Base-by-base conservation (phyloP, 163 green algal species). In the Scenedesmus sp. region DNA sequence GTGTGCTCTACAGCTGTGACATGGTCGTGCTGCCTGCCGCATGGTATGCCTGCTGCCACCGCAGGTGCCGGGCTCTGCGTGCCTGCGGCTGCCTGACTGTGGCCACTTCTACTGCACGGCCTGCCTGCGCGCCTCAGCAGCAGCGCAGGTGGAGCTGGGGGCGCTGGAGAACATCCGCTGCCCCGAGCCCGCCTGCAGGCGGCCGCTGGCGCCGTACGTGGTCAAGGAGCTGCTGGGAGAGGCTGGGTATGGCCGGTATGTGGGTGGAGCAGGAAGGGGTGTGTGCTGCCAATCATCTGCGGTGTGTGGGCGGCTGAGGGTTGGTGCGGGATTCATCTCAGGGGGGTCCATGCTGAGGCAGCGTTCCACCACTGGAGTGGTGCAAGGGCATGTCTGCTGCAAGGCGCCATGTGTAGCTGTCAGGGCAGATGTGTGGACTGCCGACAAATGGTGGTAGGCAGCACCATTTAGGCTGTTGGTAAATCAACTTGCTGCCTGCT, bases 111-210 rank as follows among this genome's bases (percentile, higher is more conserved):
- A 94, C 92, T 98, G 96, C 91, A 20, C 6, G 1, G 80, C 49
- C 81, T 98, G 96, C 92, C 65, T 97, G 18, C 42, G 33, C 26
- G 51, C 88, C 15, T 90, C 94, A 80, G 90, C 86, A 44, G 42
- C 46, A 44, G 85, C 91, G 33, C 92, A 95, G 59, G 90, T 97
- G 81, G 78, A 59, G 0, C 83, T 93, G 13, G 95, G 95, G 30
- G 68, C 82, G 12, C 83, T 97, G n/a, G 95, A 95, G n/a, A 70
- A 79, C 51, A 89, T 97, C 51, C 81, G 87, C n/a, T 97, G 95
- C 91, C 94, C 94, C 24, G 88, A 95, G 7, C 91, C 93, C 0
- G 37, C 53, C 37, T 97, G 95, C 93, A 81, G 91, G 24, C 44
- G 56, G 44, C 85, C 89, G 24, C 86, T 97, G 53, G 68, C 65